A percentile compares a stretch with the other conserved stretches of the same genome.
phyloP scores from a whole-genome alignment of 2,329 filamentous ascomycete genomes.

The Penicillium verrucosum region DNA sequence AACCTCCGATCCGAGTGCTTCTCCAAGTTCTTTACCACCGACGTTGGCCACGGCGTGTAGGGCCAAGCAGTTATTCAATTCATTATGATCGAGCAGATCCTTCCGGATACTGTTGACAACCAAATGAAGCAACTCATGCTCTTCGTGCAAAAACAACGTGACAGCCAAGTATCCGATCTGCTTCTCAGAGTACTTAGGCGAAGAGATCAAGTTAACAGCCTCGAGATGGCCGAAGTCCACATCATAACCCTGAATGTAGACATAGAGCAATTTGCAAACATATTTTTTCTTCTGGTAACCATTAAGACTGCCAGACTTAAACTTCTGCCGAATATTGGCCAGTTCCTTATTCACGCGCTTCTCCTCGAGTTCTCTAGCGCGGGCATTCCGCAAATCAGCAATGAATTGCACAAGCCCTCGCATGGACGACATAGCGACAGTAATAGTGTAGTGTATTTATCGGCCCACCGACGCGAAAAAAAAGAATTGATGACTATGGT shows the following conservation, averaged over 20 bases:
- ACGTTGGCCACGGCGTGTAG: constrained; percentile 98
- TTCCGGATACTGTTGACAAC: constrained; percentile 99
- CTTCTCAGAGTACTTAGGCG: constrained; percentile 97
- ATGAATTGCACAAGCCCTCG: constrained; percentile 94
- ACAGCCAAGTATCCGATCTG: constrained; percentile 98
- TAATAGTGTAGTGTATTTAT: not conserved
- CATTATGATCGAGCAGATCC: constrained; percentile 89
- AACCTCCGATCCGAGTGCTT: constrained; percentile 86
- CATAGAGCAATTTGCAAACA: constrained; percentile 98
- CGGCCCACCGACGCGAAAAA: not conserved
- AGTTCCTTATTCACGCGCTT: constrained; percentile 99
- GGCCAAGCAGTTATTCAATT: constrained; percentile 94
- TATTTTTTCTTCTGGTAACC: constrained; percentile 99
- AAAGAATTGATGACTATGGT: not conserved
- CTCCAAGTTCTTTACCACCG: constrained; percentile 93
- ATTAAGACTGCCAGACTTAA: constrained; percentile 89
- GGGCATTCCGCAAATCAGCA: constrained; percentile 89
- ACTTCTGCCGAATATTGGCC: constrained; percentile 97
- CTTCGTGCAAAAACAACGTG: constrained; percentile 93
- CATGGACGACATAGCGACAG: constrained; percentile 46
- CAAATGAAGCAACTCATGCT: constrained; percentile 91
- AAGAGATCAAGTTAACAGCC: constrained; percentile 95
- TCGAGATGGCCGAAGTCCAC: constrained; percentile 98
- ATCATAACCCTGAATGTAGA: constrained; percentile 98
- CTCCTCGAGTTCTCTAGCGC: constrained; percentile 92